These are phyloP conservation scores for Luffa aegyptiaca DNA, from an alignment of 306 rosid species.

Conservation along the genomic window DNA sequence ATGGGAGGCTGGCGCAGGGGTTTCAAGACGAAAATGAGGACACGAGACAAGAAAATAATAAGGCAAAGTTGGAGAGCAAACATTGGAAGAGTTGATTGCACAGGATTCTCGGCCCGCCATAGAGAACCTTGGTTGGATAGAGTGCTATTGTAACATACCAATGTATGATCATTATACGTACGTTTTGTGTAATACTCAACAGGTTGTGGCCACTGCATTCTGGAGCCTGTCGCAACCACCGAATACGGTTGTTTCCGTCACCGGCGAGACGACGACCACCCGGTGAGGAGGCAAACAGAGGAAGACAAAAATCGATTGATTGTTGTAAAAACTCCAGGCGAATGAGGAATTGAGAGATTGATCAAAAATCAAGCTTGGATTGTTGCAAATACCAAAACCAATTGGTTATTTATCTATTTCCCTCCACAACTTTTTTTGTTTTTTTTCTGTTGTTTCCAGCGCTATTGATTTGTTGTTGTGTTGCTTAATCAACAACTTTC, in stretches of 20 bases:
- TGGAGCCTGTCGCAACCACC: neutral
- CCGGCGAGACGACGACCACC: neutral
- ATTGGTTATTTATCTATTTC: neutral
- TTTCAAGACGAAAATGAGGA: constrained; percentile 9
- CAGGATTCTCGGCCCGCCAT: constrained; percentile 26
- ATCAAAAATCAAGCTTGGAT: too few species aligned
- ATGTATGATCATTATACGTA: neutral
- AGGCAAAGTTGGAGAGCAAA: constrained; percentile 18
- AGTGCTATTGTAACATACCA: constrained; percentile 17
- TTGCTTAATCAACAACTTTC: neutral
- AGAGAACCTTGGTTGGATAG: neutral
- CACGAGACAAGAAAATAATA: constrained; percentile 14
- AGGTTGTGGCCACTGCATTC: constrained; percentile 3
- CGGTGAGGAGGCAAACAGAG: neutral
- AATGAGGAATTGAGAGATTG: neutral
- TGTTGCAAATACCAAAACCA: neutral
- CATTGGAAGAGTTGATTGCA: neutral
- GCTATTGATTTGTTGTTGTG: neutral
- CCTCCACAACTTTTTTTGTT: neutral
- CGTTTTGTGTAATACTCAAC: neutral
- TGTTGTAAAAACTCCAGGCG: too few species aligned
- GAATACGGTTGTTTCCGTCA: neutral
- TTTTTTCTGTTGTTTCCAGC: neutral
- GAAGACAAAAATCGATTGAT: neutral
- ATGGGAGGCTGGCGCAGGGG: constrained; percentile 25